Evolutionary conservation across 768 basidiomycete genomes (phyloP).

Genomic region (Trametes maxima): DNA sequence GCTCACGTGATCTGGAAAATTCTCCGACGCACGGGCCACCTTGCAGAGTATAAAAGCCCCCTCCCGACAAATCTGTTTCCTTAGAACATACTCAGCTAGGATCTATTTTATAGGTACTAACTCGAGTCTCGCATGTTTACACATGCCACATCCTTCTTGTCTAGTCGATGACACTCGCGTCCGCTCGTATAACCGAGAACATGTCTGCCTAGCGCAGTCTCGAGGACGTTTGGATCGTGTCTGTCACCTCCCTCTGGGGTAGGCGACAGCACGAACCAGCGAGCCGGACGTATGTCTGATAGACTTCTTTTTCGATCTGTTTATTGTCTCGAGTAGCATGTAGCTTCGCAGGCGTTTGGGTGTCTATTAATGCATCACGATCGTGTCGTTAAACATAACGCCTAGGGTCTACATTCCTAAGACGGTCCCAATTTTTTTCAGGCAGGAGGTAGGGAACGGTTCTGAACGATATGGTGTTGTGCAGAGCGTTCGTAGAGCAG

Average conservation of each 20-base stretch:
- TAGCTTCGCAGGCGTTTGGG: too few relatives aligned
- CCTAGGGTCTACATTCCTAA: too few relatives aligned
- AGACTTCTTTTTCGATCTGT: conserved; percentile 32
- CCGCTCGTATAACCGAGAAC: conserved; percentile 45
- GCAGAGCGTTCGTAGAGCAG: too few relatives aligned
- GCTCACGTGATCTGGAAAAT: conserved; percentile 5
- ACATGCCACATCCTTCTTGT: conserved; percentile 45
- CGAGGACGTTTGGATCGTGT: conserved; percentile 42
- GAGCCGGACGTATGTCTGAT: conserved; percentile 46
- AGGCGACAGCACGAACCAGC: conserved; percentile 34
- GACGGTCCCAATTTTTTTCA: too few relatives aligned
- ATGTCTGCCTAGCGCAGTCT: conserved; percentile 33
- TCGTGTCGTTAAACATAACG: too few relatives aligned
- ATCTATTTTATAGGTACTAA: conserved; percentile 39
- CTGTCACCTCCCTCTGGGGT: conserved; percentile 29
- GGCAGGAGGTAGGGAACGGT: too few relatives aligned
- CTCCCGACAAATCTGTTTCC: conserved; percentile 28
- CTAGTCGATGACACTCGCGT: conserved; percentile 43
- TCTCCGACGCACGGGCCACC: conserved; percentile 22
- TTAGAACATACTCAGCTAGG: conserved; percentile 46
- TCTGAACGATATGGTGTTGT: too few relatives aligned
- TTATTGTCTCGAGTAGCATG: not conserved
- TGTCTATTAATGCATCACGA: too few relatives aligned
- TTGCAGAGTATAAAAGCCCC: conserved; percentile 16
- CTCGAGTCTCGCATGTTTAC: conserved; percentile 49